These are phyloP conservation scores for Boletus patriciae DNA, from an alignment of 768 basidiomycete genomes.

Conservation along the genomic window DNA sequence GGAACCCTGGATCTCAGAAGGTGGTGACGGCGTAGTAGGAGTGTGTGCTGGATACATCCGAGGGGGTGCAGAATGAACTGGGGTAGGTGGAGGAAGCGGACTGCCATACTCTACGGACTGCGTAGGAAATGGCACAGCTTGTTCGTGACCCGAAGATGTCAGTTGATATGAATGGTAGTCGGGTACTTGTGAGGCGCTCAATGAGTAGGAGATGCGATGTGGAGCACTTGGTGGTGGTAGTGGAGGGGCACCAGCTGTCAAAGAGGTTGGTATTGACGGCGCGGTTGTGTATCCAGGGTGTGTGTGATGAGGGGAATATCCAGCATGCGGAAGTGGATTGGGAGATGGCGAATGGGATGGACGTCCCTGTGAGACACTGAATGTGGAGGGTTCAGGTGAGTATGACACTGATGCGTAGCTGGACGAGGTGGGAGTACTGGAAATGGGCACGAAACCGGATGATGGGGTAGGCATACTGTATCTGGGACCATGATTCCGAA, in stretches of 20 bases:
- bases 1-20: slow-evolving; percentile 28
- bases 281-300: slow-evolving; percentile 13
- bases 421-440: slow-evolving; percentile 36
- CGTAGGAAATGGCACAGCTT: slow-evolving; percentile 22
- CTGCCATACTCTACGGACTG: slow-evolving; percentile 26
- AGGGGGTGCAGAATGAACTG: slow-evolving; percentile 26
- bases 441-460: slow-evolving; percentile 66
- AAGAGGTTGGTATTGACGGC: slow-evolving; percentile 11
- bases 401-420: slow-evolving; percentile 39
- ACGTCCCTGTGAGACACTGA: slow-evolving; percentile 42
- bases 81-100: slow-evolving; percentile 23
- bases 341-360: slow-evolving; percentile 33
- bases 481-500: slow-evolving; percentile 51
- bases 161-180: slow-evolving; percentile 27
- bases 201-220: slow-evolving; percentile 29
- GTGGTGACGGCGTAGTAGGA: slow-evolving; percentile 26
- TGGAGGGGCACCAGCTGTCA: slow-evolving; percentile 3
- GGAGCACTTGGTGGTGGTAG: slow-evolving; percentile 15
- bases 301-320: slow-evolving; percentile 22
- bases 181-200: slow-evolving; percentile 28
- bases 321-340: slow-evolving; percentile 14
- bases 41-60: slow-evolving; percentile 23
- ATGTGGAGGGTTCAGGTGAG: slow-evolving; percentile 32
- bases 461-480: slow-evolving; percentile 66
- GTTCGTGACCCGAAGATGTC: slow-evolving; percentile 21